phyloP scores from a whole-genome alignment of 2,329 filamentous ascomycete genomes.

The Ascomycota sp. region DNA sequence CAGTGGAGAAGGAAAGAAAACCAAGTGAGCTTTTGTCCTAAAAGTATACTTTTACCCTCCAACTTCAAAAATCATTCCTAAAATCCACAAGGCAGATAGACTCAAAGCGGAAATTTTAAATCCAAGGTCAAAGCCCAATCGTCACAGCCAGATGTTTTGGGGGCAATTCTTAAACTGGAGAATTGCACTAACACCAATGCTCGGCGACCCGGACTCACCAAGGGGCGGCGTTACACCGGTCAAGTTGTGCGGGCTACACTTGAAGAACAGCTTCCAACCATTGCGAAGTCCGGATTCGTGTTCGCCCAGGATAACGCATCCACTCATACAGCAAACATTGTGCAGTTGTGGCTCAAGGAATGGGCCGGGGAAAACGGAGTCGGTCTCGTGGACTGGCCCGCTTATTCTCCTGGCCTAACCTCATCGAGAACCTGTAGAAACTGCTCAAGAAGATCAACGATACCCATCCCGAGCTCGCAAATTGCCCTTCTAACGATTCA shows the following conservation, averaged over 20 bases:
- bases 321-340: background rate
- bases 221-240: background rate
- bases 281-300: background rate
- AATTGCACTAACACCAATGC: background rate
- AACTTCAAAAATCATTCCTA: background rate
- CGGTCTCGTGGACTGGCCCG: background rate
- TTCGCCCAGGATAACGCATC: background rate
- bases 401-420: conserved; percentile 2
- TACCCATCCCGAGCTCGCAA: too few relatives aligned
- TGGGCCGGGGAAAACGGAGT: conserved; percentile 1
- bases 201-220: background rate
- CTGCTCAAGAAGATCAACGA: too few relatives aligned
- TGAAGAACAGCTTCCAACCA: background rate
- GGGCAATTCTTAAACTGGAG: background rate
- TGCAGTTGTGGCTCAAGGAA: background rate
- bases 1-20: background rate
- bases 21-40: background rate
- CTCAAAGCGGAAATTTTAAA: background rate
- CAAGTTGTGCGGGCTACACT: background rate
- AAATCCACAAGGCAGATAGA: background rate
- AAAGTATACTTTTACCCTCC: background rate
- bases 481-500: background rate
- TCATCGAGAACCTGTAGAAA: conserved; percentile 3
- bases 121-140: background rate
- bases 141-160: background rate